Evolutionary conservation across 2,329 filamentous ascomycete genomes (phyloP), one percentile per base, ranked within the genome.

Genomic region (Exophiala xenobiotica): DNA sequence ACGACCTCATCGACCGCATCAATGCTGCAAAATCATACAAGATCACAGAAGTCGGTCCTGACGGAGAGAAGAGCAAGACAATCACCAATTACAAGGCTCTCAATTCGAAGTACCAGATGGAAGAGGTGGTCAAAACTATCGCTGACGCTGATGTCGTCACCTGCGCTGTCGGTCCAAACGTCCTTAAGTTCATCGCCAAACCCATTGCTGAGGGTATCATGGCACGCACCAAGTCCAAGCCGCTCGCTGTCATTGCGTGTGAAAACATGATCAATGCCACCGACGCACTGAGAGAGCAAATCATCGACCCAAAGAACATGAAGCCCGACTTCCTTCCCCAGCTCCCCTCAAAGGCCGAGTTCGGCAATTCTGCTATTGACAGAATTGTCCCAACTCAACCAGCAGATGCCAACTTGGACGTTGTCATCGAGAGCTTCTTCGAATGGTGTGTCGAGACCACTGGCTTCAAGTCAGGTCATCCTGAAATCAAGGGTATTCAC

Each of bases 221-320:
- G 68, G 79, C 80, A 60, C 87, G 93, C 59, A 79, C 83, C 20
- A 70, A 71, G 39, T 68, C 75, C 48, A 80, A 80, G 57, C 91
- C 92, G 6, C 73, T 97, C 35, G 85, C 91, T 18, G 88, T 99
- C 67, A 96, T 99, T 73, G 93, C 93, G 51, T 99, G 93, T 73
- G 93, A 99, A 78, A 99, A 99, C 72, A 90, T 90, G 68, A 96
- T 97, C 68, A 89, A 89, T 60, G 93, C 90, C 64, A 97, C 93
- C 43, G 88, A 93, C 68, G 89, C 87, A 31, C 86, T 96, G 45
- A 88, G 87, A 60, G 81, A 80, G 33, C 84, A 87, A 77, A 95
- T 95, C 77, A 87, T 86, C 70, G 76, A 84, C 59, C 78, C 85
- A 63, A 76, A 81, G 63, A 86, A 93, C 75, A 88, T 90, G 37